Evolutionary conservation across 352 stramenopile genomes (phyloP), one percentile per base, ranked within the genome.

Genomic region (Phytophthora pinifolia): DNA sequence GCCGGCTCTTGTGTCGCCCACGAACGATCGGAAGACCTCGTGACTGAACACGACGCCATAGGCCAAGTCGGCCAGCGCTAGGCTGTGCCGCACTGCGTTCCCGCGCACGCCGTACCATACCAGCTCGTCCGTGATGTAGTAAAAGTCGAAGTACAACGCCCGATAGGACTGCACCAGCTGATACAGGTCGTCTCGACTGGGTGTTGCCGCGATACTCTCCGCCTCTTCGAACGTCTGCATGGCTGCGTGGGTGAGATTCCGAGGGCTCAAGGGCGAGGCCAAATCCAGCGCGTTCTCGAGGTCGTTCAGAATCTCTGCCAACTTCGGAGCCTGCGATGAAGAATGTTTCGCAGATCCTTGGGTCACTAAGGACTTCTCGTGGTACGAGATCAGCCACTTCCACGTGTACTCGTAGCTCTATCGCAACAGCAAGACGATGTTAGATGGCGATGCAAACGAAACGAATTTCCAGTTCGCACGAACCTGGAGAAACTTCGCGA

Each of bases 41-140:
- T 95, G 83, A 47, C 79, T 79, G 55, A 95, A 95, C 25, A 95
- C 85, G 25, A 93, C 72, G 30, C 83, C 83, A 55, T 95, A 93
- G 1, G 81, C 83, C 25, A 95, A 44, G 36, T 93, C 83, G 3
- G 85, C 85, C 12, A 95, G 70, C 59, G 87, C 86, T 25, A 95
- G 66, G 25, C 79, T 92, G 51, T 92, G 84, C 7, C 85, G 81
- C 27, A 89, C 80, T 5, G 83, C 80, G 67, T 90, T 93, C 32
- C 85, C 77, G 7, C 85, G 85, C 43, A 95, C 83, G 13, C 83
- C 85, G 51, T 93, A 91, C 85, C 83, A 95, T 34, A 93, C 80
- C 30, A 95, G 63, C 54, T 95, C 85, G 64, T 95, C 85, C 10
- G 83, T 95, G 66, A 95, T 93, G 76, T 95, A 95, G 71, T 92